Evolutionary conservation across 441 rosid species (phyloP), one percentile per base, ranked within the genome.

Genomic region (Populus hybrid): DNA sequence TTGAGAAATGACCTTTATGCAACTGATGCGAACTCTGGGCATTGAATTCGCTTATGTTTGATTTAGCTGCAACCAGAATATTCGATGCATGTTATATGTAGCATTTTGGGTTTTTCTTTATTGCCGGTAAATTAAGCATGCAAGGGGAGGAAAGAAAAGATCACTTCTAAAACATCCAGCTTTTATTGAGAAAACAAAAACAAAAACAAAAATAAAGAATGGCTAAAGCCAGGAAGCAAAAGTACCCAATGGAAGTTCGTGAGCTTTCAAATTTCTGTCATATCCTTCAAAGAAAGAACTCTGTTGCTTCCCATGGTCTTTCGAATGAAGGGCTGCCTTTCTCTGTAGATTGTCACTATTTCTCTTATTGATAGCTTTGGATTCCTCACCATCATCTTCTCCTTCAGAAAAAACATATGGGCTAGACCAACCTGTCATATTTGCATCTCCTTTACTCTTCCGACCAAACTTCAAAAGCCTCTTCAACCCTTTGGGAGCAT

Each of bases 401-500:
- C 90, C 95, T 87, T 91, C 93, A 24, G 92, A 89, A 82, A 84
- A 89, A 36, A 89, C 85, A 1, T 88, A 89, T 21, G 94, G 89
- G 82, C 92, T 88, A 69, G 92, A 87, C 86, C 88, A 87, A 78
- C 93, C 91, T 16, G 88, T 71, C 57, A 79, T 21, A 82, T 84
- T 88, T 67, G 86, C 87, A 83, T 91, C 93, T 10, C 90, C 93
- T 82, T 91, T 91, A 72, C 87, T 91, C 86, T 91, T 91, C 73
- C 95, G 78, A 70, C 92, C 89, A 81, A 91, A 89, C 83, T 91
- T 89, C 86, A 91, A 77, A 26, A 91, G 87, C 85, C 93, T 86
- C 87, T 91, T 88, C 76, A 91, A 83, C 50, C 95, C 95, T 84
- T 89, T 91, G 63, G 93, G 93, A 3, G 89, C 88, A 75, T 91